phyloP scores from a whole-genome alignment of 2,329 filamentous ascomycete species.

The Stemphylium lycopersici region DNA sequence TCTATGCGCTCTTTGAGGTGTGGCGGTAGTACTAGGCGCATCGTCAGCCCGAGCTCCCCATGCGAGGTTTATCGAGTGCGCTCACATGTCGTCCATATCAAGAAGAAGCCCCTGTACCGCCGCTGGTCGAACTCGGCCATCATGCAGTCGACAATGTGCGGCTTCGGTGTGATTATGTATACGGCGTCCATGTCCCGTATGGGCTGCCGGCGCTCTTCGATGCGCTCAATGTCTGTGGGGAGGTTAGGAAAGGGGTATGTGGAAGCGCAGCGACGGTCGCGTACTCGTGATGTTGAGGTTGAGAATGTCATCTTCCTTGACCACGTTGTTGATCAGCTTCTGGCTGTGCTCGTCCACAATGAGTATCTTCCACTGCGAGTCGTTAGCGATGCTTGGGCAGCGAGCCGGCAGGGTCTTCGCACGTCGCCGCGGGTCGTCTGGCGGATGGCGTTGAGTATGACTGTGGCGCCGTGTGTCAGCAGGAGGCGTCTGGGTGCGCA shows the following conservation, averaged over 20 bases:
- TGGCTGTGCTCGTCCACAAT: conserved; percentile 84
- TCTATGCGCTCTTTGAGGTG: conserved; percentile 76
- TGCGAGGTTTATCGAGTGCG: neutral
- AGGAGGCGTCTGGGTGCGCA: neutral
- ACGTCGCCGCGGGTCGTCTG: conserved; percentile 82
- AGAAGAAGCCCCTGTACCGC: conserved; percentile 77
- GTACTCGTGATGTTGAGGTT: conserved; percentile 94
- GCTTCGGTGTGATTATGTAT: conserved; percentile 84
- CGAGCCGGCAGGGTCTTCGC: conserved; percentile 45
- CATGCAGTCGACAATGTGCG: conserved; percentile 90
- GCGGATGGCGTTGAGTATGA: conserved; percentile 75
- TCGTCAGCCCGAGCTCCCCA: conserved; percentile 2
- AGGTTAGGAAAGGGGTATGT: conserved; percentile 32
- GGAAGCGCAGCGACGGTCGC: conserved; percentile 35
- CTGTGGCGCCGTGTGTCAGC: conserved; percentile 52
- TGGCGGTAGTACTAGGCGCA: conserved; percentile 66
- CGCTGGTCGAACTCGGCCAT: conserved; percentile 88
- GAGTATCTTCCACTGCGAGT: conserved; percentile 88
- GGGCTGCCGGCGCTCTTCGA: conserved; percentile 81
- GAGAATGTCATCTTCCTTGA: conserved; percentile 95
- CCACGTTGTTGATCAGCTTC: conserved; percentile 86
- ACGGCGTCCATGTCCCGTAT: conserved; percentile 94
- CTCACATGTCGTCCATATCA: conserved; percentile 81
- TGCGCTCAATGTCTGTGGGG: conserved; percentile 82
- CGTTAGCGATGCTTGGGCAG: conserved; percentile 34